Evolutionary conservation across 1,139 yeast genomes (phyloP).

Genomic region (Geotrichum candidum): DNA sequence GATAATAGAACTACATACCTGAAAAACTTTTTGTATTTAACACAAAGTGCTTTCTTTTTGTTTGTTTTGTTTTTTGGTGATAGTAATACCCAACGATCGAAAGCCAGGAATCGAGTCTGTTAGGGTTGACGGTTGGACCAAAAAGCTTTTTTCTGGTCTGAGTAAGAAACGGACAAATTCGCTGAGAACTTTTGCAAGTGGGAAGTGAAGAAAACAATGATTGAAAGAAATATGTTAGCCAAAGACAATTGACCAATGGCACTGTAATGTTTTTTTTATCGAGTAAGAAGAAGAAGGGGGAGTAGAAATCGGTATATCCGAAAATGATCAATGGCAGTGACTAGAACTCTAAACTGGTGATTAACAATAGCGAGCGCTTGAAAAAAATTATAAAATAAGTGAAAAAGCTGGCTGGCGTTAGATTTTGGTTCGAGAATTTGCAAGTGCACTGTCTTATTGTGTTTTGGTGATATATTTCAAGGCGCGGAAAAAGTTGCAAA

Average conservation of each 20-base stretch:
- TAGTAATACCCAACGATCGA: too few relatives aligned
- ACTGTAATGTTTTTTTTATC: background rate
- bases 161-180: background rate
- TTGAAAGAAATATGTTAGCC: background rate
- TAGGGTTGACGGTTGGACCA: background rate
- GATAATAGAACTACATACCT: background rate
- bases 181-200: background rate
- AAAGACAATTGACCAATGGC: background rate
- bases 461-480: slow-evolving; percentile 1
- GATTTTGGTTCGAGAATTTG: background rate
- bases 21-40: background rate
- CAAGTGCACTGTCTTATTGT: background rate
- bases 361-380: background rate
- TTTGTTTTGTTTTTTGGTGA: background rate
- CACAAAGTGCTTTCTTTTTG: background rate
- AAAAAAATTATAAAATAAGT: background rate
- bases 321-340: background rate
- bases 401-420: background rate
- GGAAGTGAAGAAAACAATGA: background rate
- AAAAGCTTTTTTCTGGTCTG: background rate
- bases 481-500: slow-evolving; percentile 1
- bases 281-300: background rate
- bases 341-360: background rate
- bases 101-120: background rate
- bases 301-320: background rate